phyloP scores from a whole-genome alignment of 306 rosid species.

The Fragaria nilgerrensis region DNA sequence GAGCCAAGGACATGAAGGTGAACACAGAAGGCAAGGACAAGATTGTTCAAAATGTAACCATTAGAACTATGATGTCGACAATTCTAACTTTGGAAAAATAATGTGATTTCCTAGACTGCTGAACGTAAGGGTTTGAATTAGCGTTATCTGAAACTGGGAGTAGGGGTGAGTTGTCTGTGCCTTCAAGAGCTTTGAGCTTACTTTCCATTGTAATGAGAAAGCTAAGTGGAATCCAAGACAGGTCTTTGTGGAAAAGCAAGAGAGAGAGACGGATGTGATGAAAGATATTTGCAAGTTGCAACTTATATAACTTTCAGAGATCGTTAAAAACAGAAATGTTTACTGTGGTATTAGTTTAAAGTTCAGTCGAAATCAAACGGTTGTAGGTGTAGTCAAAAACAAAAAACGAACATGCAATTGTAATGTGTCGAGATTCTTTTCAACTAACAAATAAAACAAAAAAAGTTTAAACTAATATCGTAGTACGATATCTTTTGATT shows the following conservation, averaged over 20 bases:
- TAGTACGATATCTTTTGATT: neutral
- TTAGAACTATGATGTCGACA: neutral
- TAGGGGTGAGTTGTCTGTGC: neutral
- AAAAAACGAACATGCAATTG: neutral
- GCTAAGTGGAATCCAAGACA: neutral
- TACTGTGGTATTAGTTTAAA: neutral
- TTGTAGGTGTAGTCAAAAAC: neutral
- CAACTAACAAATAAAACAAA: neutral
- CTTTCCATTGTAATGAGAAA: neutral
- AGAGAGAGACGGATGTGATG: too few species aligned
- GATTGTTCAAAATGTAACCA: neutral
- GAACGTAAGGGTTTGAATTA: neutral
- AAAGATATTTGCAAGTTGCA: neutral
- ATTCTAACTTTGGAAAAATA: neutral
- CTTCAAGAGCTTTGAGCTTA: neutral
- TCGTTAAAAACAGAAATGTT: neutral
- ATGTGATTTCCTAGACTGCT: neutral
- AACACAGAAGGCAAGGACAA: neutral
- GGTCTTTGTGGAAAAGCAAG: neutral
- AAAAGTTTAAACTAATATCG: too few species aligned
- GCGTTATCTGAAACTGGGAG: neutral
- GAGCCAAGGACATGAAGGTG: neutral
- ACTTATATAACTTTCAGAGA: neutral
- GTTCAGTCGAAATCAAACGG: neutral
- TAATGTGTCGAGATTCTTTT: too few species aligned